A percentile compares a stretch with the other conserved stretches of the same genome.
These are phyloP conservation scores for Papiliotrema terrestris DNA, from an alignment of 1,284 basidiomycete genomes.

Conservation along the genomic window DNA sequence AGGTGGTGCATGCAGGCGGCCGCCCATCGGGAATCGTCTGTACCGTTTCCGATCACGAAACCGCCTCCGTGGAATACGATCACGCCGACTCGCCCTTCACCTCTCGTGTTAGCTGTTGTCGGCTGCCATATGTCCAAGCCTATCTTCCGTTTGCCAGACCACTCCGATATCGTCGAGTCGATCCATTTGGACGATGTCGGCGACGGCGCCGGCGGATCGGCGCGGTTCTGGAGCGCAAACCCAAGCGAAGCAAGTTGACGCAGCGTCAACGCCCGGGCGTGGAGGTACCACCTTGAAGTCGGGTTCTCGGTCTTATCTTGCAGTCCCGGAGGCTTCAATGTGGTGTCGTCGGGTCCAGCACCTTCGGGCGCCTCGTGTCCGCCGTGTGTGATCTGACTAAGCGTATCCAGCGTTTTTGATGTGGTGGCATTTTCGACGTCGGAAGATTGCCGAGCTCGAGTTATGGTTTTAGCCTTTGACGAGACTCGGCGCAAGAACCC, in stretches of 20 bases:
- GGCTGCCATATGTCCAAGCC: slow-evolving; percentile 17
- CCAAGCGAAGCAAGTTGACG: slow-evolving; percentile 4
- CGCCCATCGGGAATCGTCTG: slow-evolving; percentile 26
- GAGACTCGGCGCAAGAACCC: not conserved
- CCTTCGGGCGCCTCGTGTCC: not conserved
- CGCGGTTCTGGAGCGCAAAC: slow-evolving; percentile 6
- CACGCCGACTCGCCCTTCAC: slow-evolving; percentile 9
- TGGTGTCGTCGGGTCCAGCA: not conserved
- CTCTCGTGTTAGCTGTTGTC: not conserved
- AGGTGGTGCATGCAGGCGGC: slow-evolving; percentile 10
- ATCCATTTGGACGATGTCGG: slow-evolving; percentile 9
- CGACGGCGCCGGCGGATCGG: slow-evolving; percentile 5
- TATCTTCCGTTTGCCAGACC: slow-evolving; percentile 4
- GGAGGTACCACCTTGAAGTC: slow-evolving; percentile 5
- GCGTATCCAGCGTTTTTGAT: not conserved
- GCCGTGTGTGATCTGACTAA: not conserved
- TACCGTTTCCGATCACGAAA: slow-evolving; percentile 21
- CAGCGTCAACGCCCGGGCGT: slow-evolving; percentile 7
- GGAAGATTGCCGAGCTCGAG: not conserved
- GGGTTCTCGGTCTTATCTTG: not conserved
- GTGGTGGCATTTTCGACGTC: not conserved
- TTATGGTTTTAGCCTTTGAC: not conserved
- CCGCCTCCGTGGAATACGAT: slow-evolving; percentile 32
- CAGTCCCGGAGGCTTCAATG: not conserved
- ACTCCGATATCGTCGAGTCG: slow-evolving; percentile 6